Evolutionary conservation across 2,329 filamentous ascomycete species (phyloP).

Genomic region (Clarireedia homoeocarpa): DNA sequence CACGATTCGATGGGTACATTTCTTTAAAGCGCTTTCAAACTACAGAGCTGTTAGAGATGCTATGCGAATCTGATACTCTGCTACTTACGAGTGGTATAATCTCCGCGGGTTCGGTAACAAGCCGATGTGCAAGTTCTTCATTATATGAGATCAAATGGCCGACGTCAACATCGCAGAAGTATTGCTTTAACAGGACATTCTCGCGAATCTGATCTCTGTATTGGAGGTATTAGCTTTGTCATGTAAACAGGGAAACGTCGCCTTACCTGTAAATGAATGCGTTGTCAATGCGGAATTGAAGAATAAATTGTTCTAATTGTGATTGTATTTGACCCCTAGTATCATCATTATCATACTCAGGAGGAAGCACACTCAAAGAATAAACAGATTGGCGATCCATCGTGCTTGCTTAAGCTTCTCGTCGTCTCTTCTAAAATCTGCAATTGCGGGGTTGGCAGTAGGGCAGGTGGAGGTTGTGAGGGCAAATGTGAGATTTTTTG

Average conservation of each 20-base stretch:
- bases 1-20: constrained; percentile 88
- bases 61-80: neutral
- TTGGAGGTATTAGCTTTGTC: constrained; percentile 25
- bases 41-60: constrained; percentile 32
- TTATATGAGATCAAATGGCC: constrained; percentile 94
- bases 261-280: constrained; percentile 84
- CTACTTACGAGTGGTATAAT: constrained; percentile 75
- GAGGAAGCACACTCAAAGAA: constrained; percentile 71
- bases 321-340: constrained; percentile 65
- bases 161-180: constrained; percentile 93
- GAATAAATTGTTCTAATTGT: constrained; percentile 81
- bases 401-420: constrained; percentile 5
- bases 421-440: neutral
- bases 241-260: neutral
- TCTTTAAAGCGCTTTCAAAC: constrained; percentile 87
- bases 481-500: constrained; percentile 2
- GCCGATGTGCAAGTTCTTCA: constrained; percentile 83
- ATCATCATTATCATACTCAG: constrained; percentile 54
- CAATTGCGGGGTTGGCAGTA: neutral
- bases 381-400: constrained; percentile 91
- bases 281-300: constrained; percentile 91
- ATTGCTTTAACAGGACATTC: constrained; percentile 89
- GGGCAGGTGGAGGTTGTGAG: neutral
- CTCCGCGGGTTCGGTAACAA: constrained; percentile 84
- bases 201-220: constrained; percentile 86